These are phyloP conservation scores for Lolium multiflorum DNA, from an alignment of 176 grass and related monocot species.

Conservation along the genomic window DNA sequence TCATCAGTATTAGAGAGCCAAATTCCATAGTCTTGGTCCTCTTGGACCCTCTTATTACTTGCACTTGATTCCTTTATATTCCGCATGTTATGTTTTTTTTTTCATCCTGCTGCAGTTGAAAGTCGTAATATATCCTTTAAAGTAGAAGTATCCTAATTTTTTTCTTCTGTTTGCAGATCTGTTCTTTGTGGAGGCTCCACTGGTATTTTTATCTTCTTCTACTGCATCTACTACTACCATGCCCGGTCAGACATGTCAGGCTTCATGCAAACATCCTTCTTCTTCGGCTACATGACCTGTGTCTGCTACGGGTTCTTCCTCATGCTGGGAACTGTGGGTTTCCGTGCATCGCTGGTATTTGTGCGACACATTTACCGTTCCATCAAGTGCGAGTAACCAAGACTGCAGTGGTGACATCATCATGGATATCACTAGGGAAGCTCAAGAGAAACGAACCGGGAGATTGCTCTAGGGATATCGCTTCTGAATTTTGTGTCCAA, in stretches of 20 bases:
- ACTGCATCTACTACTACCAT: constrained; percentile 97
- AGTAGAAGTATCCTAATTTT: neutral
- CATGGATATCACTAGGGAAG: neutral
- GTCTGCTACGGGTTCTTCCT: constrained; percentile 98
- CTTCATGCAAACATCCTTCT: constrained; percentile 98
- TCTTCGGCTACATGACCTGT: constrained; percentile 99
- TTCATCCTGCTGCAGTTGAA: neutral
- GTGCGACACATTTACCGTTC: constrained; percentile 92
- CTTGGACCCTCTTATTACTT: too few relatives aligned
- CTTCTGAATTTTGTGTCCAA: constrained; percentile 29
- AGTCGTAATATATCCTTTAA: neutral
- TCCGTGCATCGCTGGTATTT: constrained; percentile 81
- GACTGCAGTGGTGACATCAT: neutral
- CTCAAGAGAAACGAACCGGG: neutral
- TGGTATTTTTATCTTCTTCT: constrained; percentile 87
- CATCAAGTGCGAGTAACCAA: constrained; percentile 85
- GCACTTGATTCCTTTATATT: neutral
- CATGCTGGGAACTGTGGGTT: constrained; percentile 86
- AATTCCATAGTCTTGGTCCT: too few relatives aligned
- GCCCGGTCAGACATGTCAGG: constrained; percentile 95
- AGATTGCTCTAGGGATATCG: neutral
- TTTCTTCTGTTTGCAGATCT: constrained; percentile 55
- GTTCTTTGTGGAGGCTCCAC: constrained; percentile 92
- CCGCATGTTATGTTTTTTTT: neutral
- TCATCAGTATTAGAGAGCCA: neutral